Conservation (phyloP, 1,284 basidiomycete genomes). For the Mycosarcoma mackinlayi region DNA sequence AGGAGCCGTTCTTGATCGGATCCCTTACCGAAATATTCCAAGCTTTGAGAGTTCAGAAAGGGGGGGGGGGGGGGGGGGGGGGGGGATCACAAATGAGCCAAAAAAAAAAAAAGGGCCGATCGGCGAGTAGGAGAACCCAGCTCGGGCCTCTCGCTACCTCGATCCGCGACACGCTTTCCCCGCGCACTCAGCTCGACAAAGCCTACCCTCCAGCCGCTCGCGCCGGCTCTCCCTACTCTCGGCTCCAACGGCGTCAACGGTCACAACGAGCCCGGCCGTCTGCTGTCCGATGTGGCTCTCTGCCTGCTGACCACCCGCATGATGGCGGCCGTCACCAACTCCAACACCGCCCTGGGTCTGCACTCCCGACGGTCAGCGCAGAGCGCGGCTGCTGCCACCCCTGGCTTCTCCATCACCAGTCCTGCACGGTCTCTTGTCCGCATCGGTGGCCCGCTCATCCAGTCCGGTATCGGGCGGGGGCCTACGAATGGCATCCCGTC, state of each 20-base stretch:
- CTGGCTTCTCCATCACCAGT: slow-evolving; percentile 58
- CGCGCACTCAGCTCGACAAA: slow-evolving; percentile 54
- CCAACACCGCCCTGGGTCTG: slow-evolving; percentile 54
- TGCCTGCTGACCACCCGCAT: slow-evolving; percentile 66
- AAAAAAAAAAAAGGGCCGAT: no score
- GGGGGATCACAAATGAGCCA: no score
- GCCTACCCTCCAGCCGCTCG: slow-evolving; percentile 54
- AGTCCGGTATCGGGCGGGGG: slow-evolving; percentile 56
- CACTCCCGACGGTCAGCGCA: slow-evolving; percentile 50
- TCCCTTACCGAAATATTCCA: neutral
- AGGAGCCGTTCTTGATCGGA: neutral
- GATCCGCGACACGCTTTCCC: slow-evolving; percentile 44
- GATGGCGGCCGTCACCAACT: slow-evolving; percentile 61
- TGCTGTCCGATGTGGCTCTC: slow-evolving; percentile 67
- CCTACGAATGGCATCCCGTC: slow-evolving; percentile 58
- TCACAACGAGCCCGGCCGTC: slow-evolving; percentile 49
- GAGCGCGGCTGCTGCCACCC: slow-evolving; percentile 51
- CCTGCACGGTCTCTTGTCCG: slow-evolving; percentile 63
- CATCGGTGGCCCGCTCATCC: slow-evolving; percentile 55
- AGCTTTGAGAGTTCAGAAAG: no score
- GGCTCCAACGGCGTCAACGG: slow-evolving; percentile 19
- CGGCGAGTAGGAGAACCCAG: slow-evolving; percentile 23
- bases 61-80: no score
- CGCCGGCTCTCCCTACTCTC: slow-evolving; percentile 40
- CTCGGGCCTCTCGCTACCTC: slow-evolving; percentile 28